A percentile compares a stretch with the other conserved stretches of the same genome.
Conservation (phyloP, 2,329 filamentous ascomycete genomes). For the Diplodia seriata region DNA sequence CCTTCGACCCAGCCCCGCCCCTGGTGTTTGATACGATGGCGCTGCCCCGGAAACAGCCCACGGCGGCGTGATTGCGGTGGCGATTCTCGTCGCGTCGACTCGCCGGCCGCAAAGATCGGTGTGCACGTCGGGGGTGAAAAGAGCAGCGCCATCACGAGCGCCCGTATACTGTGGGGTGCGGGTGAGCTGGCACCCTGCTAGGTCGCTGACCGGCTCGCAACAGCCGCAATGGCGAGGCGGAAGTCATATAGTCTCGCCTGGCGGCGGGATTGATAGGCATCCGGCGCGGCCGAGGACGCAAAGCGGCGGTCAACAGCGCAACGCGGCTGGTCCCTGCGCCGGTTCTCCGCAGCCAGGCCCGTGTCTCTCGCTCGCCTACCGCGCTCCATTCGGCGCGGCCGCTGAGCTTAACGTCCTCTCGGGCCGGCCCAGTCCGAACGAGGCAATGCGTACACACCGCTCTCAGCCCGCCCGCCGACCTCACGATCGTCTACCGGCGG, state of each 20-base stretch:
- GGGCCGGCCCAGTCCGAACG: slow-evolving; percentile 28
- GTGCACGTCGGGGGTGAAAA: background rate
- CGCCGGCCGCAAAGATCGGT: slow-evolving; percentile 11
- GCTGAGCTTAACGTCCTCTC: slow-evolving; percentile 26
- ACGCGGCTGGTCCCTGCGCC: slow-evolving; percentile 15
- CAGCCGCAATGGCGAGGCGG: slow-evolving; percentile 13
- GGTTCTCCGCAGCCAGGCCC: slow-evolving; percentile 15
- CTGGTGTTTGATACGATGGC: slow-evolving; percentile 15
- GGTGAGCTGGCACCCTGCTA: slow-evolving; percentile 20
- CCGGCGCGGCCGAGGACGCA: slow-evolving; percentile 16
- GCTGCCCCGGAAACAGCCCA: slow-evolving; percentile 23
- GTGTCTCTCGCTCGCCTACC: slow-evolving; percentile 16
- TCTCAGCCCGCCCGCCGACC: slow-evolving; percentile 20
- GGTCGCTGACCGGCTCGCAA: slow-evolving; percentile 12
- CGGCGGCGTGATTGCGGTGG: slow-evolving; percentile 24
- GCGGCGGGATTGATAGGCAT: slow-evolving; percentile 18
- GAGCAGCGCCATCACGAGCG: slow-evolving; percentile 9
- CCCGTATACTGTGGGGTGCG: slow-evolving; percentile 25
- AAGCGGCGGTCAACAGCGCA: slow-evolving; percentile 24
- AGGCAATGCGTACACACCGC: slow-evolving; percentile 26
- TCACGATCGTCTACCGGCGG: slow-evolving; percentile 16
- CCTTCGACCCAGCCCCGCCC: slow-evolving; percentile 6
- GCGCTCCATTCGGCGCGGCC: slow-evolving; percentile 8
- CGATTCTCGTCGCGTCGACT: slow-evolving; percentile 7
- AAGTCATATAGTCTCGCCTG: slow-evolving; percentile 12